These are phyloP conservation scores for Potentilla sterilis DNA, from an alignment of 306 rosid species.

Conservation along the genomic window DNA sequence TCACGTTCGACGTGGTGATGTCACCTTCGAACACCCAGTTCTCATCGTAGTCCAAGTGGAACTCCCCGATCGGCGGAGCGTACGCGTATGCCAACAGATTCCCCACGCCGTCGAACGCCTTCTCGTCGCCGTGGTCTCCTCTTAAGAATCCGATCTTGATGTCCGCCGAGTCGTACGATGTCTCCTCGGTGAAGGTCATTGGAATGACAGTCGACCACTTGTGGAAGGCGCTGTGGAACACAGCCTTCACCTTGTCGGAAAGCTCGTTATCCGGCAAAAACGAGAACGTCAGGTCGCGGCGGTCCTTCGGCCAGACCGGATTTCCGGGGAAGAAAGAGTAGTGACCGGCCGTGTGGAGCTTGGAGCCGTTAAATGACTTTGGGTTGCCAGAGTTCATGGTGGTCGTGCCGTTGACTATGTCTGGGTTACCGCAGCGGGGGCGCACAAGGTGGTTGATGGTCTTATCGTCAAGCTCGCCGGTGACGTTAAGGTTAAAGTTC, in stretches of 20 bases:
- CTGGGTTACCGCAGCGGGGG: slow-evolving; percentile 71
- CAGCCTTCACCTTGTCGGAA: slow-evolving; percentile 30
- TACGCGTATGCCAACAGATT: slow-evolving; percentile 71
- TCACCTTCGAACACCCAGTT: slow-evolving; percentile 69
- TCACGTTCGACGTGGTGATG: slow-evolving; percentile 31
- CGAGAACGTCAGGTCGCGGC: slow-evolving; percentile 61
- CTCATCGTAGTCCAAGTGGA: slow-evolving; percentile 65
- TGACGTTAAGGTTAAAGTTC: slow-evolving; percentile 75
- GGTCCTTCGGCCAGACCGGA: slow-evolving; percentile 64
- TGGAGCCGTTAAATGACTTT: no score
- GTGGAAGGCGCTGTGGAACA: slow-evolving; percentile 53
- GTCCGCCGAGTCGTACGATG: slow-evolving; percentile 35
- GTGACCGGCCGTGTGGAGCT: slow-evolving; percentile 65
- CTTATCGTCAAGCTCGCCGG: slow-evolving; percentile 57
- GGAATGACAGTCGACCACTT: slow-evolving; percentile 74
- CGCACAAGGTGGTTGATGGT: slow-evolving; percentile 46
- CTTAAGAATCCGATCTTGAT: slow-evolving; percentile 54
- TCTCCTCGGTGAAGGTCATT: slow-evolving; percentile 40
- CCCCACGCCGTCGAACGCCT: slow-evolving; percentile 76
- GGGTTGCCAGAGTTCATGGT: slow-evolving; percentile 70
- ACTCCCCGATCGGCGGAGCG: slow-evolving; percentile 69
- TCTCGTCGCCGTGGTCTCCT: slow-evolving; percentile 86
- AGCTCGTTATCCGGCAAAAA: slow-evolving; percentile 48
- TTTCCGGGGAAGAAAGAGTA: slow-evolving; percentile 48
- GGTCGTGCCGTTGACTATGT: slow-evolving; percentile 57